Conservation (phyloP, 306 rosid species). For the Gleditsia sinensis region DNA sequence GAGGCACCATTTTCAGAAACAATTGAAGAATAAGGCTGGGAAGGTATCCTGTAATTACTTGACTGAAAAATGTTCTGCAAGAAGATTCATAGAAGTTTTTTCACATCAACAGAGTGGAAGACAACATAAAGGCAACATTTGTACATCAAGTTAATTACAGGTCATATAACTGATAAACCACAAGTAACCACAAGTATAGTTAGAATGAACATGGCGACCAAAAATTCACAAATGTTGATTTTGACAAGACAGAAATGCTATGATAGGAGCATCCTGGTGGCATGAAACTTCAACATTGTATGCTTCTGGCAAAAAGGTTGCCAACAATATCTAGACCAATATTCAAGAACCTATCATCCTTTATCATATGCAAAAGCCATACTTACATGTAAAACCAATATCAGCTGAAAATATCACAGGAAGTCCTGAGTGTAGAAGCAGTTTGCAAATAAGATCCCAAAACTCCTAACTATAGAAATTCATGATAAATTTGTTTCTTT, state of each 20-base stretch:
- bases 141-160: constrained; percentile 19
- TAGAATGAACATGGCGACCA: constrained; percentile 10
- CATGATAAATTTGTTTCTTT: constrained; percentile 18
- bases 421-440: constrained; percentile 2
- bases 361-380: constrained; percentile 27
- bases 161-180: constrained; percentile 22
- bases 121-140: constrained; percentile 13
- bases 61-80: constrained; percentile 72
- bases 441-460: background rate
- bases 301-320: background rate
- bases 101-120: constrained; percentile 6
- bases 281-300: constrained; percentile 12
- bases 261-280: constrained; percentile 6
- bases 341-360: constrained; percentile 1
- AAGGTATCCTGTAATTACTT: constrained; percentile 91
- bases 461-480: background rate
- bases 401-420: background rate
- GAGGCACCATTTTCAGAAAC: constrained; percentile 83
- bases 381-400: background rate
- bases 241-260: background rate
- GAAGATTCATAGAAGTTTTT: constrained; percentile 37
- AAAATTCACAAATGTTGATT: background rate
- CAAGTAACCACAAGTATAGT: constrained; percentile 3
- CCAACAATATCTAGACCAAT: background rate
- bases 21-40: constrained; percentile 90